A percentile compares a stretch with the other conserved stretches of the same genome.
These are phyloP conservation scores for Arthrobotrys musiformis DNA, from an alignment of 2,329 filamentous ascomycete genomes.

Conservation along the genomic window DNA sequence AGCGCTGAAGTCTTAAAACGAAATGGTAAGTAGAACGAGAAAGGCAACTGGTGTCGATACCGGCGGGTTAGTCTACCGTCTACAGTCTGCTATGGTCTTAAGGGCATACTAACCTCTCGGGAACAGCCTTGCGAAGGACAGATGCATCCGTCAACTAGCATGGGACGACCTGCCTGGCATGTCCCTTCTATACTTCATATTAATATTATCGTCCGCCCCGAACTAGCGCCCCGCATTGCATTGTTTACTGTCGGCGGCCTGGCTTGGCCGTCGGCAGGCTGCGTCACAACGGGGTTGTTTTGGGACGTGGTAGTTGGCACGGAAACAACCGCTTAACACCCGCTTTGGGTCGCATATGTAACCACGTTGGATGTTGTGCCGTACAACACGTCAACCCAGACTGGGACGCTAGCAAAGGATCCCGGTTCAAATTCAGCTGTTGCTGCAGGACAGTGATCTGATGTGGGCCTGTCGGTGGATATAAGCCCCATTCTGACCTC, in stretches of 20 bases:
- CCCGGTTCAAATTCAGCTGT: not conserved
- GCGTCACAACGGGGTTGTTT: slow-evolving; percentile 38
- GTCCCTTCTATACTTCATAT: slow-evolving; percentile 1
- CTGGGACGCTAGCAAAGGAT: slow-evolving; percentile 22
- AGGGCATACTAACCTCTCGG: slow-evolving; percentile 25
- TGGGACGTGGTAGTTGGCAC: slow-evolving; percentile 23
- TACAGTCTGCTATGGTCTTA: not conserved
- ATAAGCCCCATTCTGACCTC: slow-evolving; percentile 19
- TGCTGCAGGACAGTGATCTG: slow-evolving; percentile 3
- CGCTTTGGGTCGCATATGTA: slow-evolving; percentile 12
- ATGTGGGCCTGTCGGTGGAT: not conserved
- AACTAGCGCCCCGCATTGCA: not conserved
- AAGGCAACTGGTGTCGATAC: slow-evolving; percentile 21
- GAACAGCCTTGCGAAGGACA: slow-evolving; percentile 12
- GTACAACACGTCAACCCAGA: slow-evolving; percentile 4
- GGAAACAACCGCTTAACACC: slow-evolving; percentile 30
- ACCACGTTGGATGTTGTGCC: slow-evolving; percentile 10
- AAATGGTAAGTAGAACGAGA: slow-evolving; percentile 5
- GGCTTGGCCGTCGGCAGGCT: not conserved
- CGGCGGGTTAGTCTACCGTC: not conserved
- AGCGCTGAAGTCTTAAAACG: not conserved
- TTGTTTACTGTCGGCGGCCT: slow-evolving; percentile 28
- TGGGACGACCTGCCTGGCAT: slow-evolving; percentile 21
- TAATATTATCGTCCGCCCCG: not conserved
- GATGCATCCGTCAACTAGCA: not conserved